These are phyloP conservation scores for Botryotinia globosa DNA, from an alignment of 2,329 filamentous ascomycete genomes.

Conservation along the genomic window DNA sequence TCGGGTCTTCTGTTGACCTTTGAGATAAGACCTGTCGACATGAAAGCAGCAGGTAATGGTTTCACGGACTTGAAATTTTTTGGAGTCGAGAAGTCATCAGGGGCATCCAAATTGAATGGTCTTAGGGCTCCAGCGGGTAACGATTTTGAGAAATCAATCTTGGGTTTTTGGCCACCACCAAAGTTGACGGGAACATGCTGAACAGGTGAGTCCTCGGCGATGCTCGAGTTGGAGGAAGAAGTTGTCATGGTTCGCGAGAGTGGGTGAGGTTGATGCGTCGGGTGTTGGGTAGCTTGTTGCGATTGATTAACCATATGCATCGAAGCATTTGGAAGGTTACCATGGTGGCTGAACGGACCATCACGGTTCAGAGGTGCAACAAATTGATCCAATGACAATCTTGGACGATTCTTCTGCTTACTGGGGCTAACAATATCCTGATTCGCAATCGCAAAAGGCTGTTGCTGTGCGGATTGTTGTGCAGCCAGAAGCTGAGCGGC, in stretches of 20 bases:
- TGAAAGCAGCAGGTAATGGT: slow-evolving; percentile 79
- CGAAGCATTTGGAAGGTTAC: slow-evolving; percentile 52
- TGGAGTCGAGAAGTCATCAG: slow-evolving; percentile 67
- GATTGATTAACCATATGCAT: slow-evolving; percentile 47
- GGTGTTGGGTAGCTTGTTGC: slow-evolving; percentile 19
- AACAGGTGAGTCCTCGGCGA: slow-evolving; percentile 69
- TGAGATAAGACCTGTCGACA: slow-evolving; percentile 90
- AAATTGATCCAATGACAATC: slow-evolving; percentile 78
- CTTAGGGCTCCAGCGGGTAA: slow-evolving; percentile 64
- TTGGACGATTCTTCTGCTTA: slow-evolving; percentile 60
- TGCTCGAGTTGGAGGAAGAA: slow-evolving; percentile 77
- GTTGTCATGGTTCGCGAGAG: slow-evolving; percentile 83
- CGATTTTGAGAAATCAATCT: slow-evolving; percentile 68
- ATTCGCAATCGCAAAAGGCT: slow-evolving; percentile 21
- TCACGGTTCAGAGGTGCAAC: slow-evolving; percentile 64
- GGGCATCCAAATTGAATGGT: slow-evolving; percentile 41
- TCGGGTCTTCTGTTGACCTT: slow-evolving; percentile 88
- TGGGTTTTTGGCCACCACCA: slow-evolving; percentile 50
- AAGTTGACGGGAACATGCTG: slow-evolving; percentile 54
- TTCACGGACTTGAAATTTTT: slow-evolving; percentile 73
- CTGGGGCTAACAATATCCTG: slow-evolving; percentile 55
- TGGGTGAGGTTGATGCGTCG: slow-evolving; percentile 65
- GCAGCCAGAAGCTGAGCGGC: slow-evolving; percentile 47
- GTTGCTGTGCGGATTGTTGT: slow-evolving; percentile 35
- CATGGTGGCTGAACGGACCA: slow-evolving; percentile 59